Evolutionary conservation across 164 flowering plant genomes (phyloP).

Genomic region (Stephania cephalantha): DNA sequence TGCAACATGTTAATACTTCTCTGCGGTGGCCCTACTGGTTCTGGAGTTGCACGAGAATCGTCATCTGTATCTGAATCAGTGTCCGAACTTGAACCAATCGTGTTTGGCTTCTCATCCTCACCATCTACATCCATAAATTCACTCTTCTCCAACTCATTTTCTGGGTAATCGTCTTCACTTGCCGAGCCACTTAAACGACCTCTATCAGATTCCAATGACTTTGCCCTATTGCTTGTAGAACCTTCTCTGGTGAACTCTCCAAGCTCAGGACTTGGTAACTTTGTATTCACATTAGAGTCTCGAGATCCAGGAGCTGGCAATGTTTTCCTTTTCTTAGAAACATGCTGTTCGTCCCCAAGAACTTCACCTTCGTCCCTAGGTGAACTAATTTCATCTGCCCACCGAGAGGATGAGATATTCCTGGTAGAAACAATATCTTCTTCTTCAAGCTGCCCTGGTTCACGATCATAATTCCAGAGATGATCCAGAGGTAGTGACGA

Average conservation of each 20-base stretch:
- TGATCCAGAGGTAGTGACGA: conserved; percentile 24
- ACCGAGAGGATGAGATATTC: conserved; percentile 79
- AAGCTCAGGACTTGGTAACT: conserved; percentile 43
- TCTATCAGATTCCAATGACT: conserved; percentile 56
- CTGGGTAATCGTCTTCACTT: conserved; percentile 41
- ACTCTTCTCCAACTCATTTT: conserved; percentile 28
- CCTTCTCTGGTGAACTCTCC: conserved; percentile 45
- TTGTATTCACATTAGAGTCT: conserved; percentile 25
- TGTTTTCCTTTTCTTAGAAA: conserved; percentile 37
- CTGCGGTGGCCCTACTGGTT: conserved; percentile 40
- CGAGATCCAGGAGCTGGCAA: conserved; percentile 24
- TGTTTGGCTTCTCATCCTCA: conserved; percentile 21
- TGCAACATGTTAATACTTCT: conserved; percentile 85
- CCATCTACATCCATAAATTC: conserved; percentile 54
- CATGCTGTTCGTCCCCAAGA: conserved; percentile 31
- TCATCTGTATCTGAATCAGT: conserved; percentile 38
- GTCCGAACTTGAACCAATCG: conserved; percentile 26
- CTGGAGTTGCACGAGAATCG: conserved; percentile 35
- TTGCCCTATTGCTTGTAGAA: conserved; percentile 32
- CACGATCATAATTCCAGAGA: conserved; percentile 24
- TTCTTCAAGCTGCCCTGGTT: conserved; percentile 38
- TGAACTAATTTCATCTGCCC: conserved; percentile 70
- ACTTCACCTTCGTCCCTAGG: conserved; percentile 67
- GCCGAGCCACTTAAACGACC: conserved; percentile 26
- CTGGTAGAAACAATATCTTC: conserved; percentile 54